Evolutionary conservation across 345 rosid species (phyloP).

Genomic region (Lenwebbia sp.): DNA sequence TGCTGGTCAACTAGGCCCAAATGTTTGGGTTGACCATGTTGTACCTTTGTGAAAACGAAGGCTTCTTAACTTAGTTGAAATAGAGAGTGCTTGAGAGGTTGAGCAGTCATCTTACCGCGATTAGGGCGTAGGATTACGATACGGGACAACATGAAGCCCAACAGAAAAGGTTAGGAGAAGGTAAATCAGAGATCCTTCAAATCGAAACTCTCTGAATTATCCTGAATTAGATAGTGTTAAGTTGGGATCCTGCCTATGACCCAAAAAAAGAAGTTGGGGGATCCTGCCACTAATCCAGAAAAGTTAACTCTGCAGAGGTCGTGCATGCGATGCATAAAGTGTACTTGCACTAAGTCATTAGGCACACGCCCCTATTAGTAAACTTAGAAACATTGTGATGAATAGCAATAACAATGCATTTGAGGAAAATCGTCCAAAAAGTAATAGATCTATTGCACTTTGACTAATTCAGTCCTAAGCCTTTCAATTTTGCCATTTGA

Average conservation of each 20-base stretch:
- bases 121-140: not conserved
- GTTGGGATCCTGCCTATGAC: not conserved
- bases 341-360: not conserved
- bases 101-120: not conserved
- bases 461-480: too few species aligned
- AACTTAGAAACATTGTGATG: not conserved
- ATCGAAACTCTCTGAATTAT: not conserved
- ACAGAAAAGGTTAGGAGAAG: not conserved
- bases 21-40: not conserved
- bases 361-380: not conserved
- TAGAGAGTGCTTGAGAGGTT: not conserved
- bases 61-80: not conserved
- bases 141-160: not conserved
- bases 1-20: not conserved
- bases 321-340: not conserved
- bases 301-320: not conserved
- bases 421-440: too few species aligned
- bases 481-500: too few species aligned
- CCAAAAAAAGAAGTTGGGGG: not conserved
- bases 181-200: not conserved
- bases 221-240: not conserved
- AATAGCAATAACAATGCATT: not conserved
- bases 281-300: not conserved
- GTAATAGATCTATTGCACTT: too few species aligned
- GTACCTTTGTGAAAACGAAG: not conserved